Percentiles rank a stretch among this genome's conserved stretches.
Conservation (phyloP, 2,329 filamentous ascomycete species). For the Alternaria brassicicola region DNA sequence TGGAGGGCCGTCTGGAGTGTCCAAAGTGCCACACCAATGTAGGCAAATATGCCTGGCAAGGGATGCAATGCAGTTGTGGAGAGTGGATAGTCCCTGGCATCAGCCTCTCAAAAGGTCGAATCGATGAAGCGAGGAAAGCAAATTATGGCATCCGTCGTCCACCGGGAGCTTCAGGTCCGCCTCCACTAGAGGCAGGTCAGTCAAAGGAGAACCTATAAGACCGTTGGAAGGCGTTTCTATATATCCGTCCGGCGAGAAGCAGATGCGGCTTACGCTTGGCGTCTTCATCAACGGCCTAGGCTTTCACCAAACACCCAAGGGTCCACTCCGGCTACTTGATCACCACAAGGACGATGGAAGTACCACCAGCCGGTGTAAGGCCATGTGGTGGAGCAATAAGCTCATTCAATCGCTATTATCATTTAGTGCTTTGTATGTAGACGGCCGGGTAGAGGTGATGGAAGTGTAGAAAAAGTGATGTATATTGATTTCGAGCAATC, state of each 20-base stretch:
- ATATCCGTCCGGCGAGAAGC: not conserved
- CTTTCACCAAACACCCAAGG: not conserved
- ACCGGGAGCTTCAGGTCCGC: slow-evolving; percentile 29
- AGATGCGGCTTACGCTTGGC: not conserved
- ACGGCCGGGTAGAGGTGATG: not conserved
- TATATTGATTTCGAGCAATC: not conserved
- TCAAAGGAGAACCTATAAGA: slow-evolving; percentile 18
- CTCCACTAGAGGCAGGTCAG: slow-evolving; percentile 9
- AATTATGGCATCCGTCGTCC: slow-evolving; percentile 43
- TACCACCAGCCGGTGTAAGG: not conserved
- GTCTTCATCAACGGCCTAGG: not conserved
- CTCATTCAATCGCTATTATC: not conserved
- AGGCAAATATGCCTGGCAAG: slow-evolving; percentile 95
- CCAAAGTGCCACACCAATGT: slow-evolving; percentile 85
- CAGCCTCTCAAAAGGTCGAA: slow-evolving; percentile 78
- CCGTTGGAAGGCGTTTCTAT: not conserved
- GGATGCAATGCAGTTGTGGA: slow-evolving; percentile 88
- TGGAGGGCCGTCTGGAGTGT: slow-evolving; percentile 85
- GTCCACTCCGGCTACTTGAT: not conserved
- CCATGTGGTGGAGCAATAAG: not conserved
- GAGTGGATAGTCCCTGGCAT: slow-evolving; percentile 92
- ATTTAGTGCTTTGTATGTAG: not conserved
- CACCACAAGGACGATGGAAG: not conserved
- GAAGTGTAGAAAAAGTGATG: not conserved
- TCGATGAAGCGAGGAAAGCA: slow-evolving; percentile 68